Evolutionary conservation across 2,329 filamentous ascomycete species (phyloP).

Genomic region (Chrysoporthe cubensis): DNA sequence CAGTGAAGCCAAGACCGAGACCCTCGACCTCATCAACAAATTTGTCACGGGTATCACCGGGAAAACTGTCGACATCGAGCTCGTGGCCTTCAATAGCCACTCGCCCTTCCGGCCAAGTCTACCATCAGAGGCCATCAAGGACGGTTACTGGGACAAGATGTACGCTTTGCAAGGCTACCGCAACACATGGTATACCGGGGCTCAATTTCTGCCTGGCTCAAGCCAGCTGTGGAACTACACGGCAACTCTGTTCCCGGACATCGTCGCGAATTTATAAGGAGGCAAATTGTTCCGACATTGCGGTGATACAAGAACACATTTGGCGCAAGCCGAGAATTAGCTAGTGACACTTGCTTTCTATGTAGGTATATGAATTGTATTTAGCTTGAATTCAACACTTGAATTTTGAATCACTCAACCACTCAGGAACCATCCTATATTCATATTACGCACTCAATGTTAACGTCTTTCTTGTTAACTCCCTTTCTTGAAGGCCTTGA

Average conservation of each 20-base stretch:
- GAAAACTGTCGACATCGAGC: slow-evolving; percentile 12
- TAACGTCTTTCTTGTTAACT: too few relatives aligned
- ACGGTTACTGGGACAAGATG: slow-evolving; percentile 38
- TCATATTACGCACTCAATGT: too few relatives aligned
- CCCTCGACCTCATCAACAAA: slow-evolving; percentile 18
- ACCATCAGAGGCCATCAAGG: slow-evolving; percentile 31
- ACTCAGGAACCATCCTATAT: too few relatives aligned
- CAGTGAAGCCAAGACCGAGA: slow-evolving; percentile 12
- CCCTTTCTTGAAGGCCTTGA: too few relatives aligned
- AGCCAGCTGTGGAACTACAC: slow-evolving; percentile 11
- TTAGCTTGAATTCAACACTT: too few relatives aligned
- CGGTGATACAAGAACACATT: background rate
- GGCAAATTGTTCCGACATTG: background rate
- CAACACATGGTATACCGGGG: slow-evolving; percentile 41
- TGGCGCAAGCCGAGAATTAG: background rate
- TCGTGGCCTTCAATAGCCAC: slow-evolving; percentile 33
- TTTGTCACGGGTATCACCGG: slow-evolving; percentile 6
- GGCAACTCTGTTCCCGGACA: background rate
- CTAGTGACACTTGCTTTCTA: too few relatives aligned
- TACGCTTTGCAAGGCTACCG: slow-evolving; percentile 39
- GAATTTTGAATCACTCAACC: too few relatives aligned
- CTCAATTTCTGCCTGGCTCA: slow-evolving; percentile 26
- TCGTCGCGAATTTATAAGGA: background rate
- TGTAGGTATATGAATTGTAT: too few relatives aligned
- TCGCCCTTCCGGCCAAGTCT: slow-evolving; percentile 34